Evolutionary conservation across 495 filamentous ascomycete species (phyloP).

Genomic region (Hypoxylon trugodes): DNA sequence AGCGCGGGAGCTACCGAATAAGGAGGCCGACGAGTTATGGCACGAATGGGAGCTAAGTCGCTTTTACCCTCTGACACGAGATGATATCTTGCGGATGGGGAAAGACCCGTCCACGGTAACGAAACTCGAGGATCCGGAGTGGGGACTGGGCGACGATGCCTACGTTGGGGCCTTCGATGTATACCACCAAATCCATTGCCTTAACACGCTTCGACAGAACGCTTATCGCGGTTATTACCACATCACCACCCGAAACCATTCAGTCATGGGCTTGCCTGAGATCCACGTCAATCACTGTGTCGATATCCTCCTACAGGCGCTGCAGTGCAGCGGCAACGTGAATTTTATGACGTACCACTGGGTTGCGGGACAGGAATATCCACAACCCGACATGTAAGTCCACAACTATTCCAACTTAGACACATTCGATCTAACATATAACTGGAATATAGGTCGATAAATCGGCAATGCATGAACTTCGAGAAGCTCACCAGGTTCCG

Average conservation of each 20-base stretch:
- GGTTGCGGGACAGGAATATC: slow-evolving; percentile 46
- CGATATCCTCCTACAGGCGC: slow-evolving; percentile 47
- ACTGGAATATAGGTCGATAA: slow-evolving; percentile 24
- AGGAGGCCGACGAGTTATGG: slow-evolving; percentile 44
- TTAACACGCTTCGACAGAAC: slow-evolving; percentile 46
- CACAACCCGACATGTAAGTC: slow-evolving; percentile 51
- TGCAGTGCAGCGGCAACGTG: slow-evolving; percentile 47
- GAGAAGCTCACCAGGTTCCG: slow-evolving; percentile 30
- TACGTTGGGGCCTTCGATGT: slow-evolving; percentile 48
- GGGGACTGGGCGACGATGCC: slow-evolving; percentile 48
- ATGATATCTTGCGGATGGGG: slow-evolving; percentile 44
- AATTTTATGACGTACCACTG: slow-evolving; percentile 48
- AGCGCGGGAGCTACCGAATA: slow-evolving; percentile 42
- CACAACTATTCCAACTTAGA: neutral
- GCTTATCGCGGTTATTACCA: slow-evolving; percentile 47
- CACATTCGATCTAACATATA: slow-evolving; percentile 2
- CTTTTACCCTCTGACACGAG: slow-evolving; percentile 40
- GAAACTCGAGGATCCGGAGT: slow-evolving; percentile 44
- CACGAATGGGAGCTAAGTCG: slow-evolving; percentile 43
- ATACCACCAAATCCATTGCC: slow-evolving; percentile 50
- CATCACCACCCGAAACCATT: slow-evolving; percentile 25
- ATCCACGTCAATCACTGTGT: slow-evolving; percentile 48
- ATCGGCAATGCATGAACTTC: slow-evolving; percentile 34
- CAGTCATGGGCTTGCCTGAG: slow-evolving; percentile 23
- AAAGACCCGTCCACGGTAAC: slow-evolving; percentile 48